Percentiles rank a stretch among this genome's conserved stretches.
These are phyloP conservation scores for Pseudogymnoascus sp. DNA, from an alignment of 2,329 filamentous ascomycete genomes.

Conservation along the genomic window DNA sequence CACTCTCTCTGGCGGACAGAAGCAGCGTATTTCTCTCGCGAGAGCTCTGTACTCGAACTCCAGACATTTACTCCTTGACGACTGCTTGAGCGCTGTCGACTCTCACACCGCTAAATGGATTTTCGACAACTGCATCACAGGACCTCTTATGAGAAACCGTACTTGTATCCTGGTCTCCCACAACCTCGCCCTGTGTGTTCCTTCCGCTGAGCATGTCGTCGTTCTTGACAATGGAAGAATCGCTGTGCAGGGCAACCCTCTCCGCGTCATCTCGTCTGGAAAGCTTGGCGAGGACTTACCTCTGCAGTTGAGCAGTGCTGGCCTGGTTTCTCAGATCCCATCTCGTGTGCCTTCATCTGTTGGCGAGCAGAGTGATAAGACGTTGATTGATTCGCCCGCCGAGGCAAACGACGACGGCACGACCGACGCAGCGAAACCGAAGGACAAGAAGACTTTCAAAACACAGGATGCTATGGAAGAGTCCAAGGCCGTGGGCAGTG, in stretches of 20 bases:
- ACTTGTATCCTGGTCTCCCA: conserved; percentile 96
- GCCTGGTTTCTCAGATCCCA: conserved; percentile 60
- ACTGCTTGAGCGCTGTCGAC: conserved; percentile 93
- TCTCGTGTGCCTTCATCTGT: conserved; percentile 73
- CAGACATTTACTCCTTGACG: conserved; percentile 81
- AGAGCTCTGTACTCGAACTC: conserved; percentile 95
- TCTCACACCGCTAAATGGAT: conserved; percentile 98
- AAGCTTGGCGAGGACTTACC: conserved; percentile 78
- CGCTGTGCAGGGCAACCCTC: conserved; percentile 63
- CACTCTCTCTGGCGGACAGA: conserved; percentile 91
- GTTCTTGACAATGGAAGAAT: conserved; percentile 82
- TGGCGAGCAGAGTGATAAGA: conserved; percentile 52
- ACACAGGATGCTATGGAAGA: conserved; percentile 54
- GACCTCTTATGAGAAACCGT: conserved; percentile 76
- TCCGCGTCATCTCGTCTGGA: conserved; percentile 76
- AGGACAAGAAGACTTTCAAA: conserved; percentile 33
- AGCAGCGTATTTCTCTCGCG: conserved; percentile 94
- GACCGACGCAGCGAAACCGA: conserved; percentile 17
- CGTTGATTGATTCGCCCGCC: conserved; percentile 35
- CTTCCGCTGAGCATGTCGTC: conserved; percentile 71
- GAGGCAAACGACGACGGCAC: conserved; percentile 40
- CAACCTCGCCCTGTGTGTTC: conserved; percentile 82
- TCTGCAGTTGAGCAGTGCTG: conserved; percentile 65
- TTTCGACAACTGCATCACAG: conserved; percentile 84
- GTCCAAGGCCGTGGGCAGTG: conserved; percentile 72